Percentiles rank a stretch among this genome's conserved stretches.
These are phyloP conservation scores for Apiospora kogelbergensis DNA, from an alignment of 2,329 filamentous ascomycete genomes.

Conservation along the genomic window DNA sequence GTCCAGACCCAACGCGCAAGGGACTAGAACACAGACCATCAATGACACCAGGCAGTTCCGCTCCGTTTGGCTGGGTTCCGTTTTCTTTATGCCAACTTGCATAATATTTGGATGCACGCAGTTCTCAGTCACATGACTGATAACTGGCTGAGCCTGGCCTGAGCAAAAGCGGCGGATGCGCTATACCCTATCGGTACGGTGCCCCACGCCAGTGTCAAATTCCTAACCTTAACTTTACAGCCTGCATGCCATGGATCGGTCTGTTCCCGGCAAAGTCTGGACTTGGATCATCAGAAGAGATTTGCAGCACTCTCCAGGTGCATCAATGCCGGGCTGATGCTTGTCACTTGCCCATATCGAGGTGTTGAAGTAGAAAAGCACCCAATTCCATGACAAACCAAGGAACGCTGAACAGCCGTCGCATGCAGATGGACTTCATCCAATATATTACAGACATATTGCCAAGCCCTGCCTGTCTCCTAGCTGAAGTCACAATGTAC, in stretches of 20 bases:
- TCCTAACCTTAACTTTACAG: background rate
- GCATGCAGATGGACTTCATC: background rate
- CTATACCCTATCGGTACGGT: too few species aligned
- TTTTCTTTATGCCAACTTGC: background rate
- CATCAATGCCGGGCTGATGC: background rate
- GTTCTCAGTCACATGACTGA: too few species aligned
- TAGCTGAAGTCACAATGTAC: background rate
- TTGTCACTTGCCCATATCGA: background rate
- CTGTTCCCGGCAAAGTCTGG: background rate
- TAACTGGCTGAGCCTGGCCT: too few species aligned
- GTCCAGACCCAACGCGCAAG: too few species aligned
- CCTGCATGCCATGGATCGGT: background rate
- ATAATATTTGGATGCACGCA: background rate
- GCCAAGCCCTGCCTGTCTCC: background rate
- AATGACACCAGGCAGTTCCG: background rate
- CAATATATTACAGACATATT: background rate
- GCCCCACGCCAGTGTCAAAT: too few species aligned
- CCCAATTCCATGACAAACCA: background rate
- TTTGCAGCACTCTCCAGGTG: background rate
- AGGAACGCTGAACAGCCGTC: background rate
- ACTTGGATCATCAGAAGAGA: background rate
- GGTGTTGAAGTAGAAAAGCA: background rate
- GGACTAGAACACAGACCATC: background rate
- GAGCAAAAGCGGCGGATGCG: too few species aligned
- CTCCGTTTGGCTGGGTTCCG: background rate